Conservation (phyloP, 768 basidiomycete species). For the Daedaleopsis nitida region DNA sequence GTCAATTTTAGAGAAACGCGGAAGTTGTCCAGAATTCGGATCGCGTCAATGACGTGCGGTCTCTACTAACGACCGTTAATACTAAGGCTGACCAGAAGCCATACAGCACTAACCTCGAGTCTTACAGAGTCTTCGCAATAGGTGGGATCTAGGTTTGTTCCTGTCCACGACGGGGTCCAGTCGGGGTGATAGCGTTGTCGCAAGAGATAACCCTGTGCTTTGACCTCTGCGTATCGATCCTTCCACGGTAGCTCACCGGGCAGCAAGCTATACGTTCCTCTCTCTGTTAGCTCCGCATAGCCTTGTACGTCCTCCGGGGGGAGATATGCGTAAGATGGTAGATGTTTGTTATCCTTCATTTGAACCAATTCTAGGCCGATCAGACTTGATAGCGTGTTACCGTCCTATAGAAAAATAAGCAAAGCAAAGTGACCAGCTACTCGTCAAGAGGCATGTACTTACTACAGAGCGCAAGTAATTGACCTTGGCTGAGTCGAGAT, state of each 20-base stretch:
- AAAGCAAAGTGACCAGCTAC: too few species aligned
- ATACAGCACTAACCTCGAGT: neutral
- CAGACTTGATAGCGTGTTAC: too few species aligned
- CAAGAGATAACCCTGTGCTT: slow-evolving; percentile 18
- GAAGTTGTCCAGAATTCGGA: slow-evolving; percentile 4
- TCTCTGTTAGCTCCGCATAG: neutral
- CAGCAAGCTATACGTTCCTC: slow-evolving; percentile 2
- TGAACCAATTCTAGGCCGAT: neutral
- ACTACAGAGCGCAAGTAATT: too few species aligned
- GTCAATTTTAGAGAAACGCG: slow-evolving; percentile 15
- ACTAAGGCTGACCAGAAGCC: neutral
- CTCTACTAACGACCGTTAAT: neutral
- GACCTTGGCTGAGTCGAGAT: too few species aligned
- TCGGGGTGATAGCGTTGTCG: slow-evolving; percentile 18
- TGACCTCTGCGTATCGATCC: slow-evolving; percentile 13
- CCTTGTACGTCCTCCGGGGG: neutral
- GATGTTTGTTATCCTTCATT: neutral
- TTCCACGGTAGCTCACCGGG: slow-evolving; percentile 13
- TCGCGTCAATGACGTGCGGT: slow-evolving; percentile 18
- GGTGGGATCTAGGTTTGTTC: slow-evolving; percentile 7
- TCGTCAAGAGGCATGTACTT: too few species aligned
- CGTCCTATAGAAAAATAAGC: too few species aligned
- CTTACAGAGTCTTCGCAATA: slow-evolving; percentile 21
- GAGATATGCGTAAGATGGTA: neutral
- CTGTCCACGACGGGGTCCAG: slow-evolving; percentile 21